Evolutionary conservation across 768 basidiomycete species (phyloP).

Genomic region (Trametes cingulata): DNA sequence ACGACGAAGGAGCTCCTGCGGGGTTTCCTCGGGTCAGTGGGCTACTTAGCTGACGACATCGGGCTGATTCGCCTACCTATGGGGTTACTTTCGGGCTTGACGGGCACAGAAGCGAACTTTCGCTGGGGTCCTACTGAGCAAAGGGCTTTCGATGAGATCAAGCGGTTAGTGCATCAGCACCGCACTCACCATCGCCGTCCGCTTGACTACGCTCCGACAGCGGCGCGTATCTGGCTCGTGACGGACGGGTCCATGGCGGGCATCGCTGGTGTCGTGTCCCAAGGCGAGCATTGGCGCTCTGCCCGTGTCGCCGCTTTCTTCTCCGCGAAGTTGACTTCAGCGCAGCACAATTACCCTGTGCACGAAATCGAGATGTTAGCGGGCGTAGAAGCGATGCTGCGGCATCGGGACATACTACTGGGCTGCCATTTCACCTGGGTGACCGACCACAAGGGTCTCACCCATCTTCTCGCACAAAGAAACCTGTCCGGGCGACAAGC

Average conservation of each 20-base stretch:
- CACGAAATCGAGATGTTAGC: constrained; percentile 41
- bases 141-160: constrained; percentile 34
- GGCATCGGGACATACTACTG: constrained; percentile 28
- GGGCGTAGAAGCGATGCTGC: constrained; percentile 40
- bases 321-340: constrained; percentile 30
- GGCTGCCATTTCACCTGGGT: constrained; percentile 27
- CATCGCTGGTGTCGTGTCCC: constrained; percentile 21
- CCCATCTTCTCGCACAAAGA: constrained; percentile 24
- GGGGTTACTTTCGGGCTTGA: constrained; percentile 32
- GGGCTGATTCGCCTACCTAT: constrained; percentile 38
- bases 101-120: constrained; percentile 20
- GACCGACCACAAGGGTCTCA: constrained; percentile 33
- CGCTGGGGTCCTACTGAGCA: constrained; percentile 35
- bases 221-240: constrained; percentile 27
- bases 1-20: constrained; percentile 35
- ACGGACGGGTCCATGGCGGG: constrained; percentile 29
- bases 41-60: constrained; percentile 38
- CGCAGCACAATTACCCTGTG: constrained; percentile 38
- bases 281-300: constrained; percentile 22
- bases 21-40: constrained; percentile 37
- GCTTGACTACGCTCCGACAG: constrained; percentile 27
- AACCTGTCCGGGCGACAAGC: constrained; percentile 30
- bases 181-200: constrained; percentile 23
- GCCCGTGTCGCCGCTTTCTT: constrained; percentile 28
- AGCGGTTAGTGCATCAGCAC: constrained; percentile 12